phyloP scores from a whole-genome alignment of 164 flowering plant genomes.

The Buxus sempervirens region DNA sequence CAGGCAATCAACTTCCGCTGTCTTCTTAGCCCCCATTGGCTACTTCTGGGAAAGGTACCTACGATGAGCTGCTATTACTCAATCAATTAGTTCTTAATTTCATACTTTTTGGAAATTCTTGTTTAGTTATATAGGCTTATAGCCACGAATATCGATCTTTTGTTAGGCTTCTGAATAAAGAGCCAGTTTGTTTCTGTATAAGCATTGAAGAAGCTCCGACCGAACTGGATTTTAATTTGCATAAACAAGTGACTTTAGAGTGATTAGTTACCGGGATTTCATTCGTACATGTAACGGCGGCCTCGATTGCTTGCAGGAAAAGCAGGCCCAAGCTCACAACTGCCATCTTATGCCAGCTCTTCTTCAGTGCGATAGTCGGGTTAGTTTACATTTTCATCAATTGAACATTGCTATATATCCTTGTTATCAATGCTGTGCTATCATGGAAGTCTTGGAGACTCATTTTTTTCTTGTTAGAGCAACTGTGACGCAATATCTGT shows the following conservation, averaged over 20 bases:
- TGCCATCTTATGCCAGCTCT: slow-evolving; percentile 48
- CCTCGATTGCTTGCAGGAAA: slow-evolving; percentile 48
- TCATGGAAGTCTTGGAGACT: no score
- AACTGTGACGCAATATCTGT: slow-evolving; percentile 59
- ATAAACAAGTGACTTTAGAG: background rate
- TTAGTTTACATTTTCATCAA: slow-evolving; percentile 21
- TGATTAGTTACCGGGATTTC: background rate
- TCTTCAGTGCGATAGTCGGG: slow-evolving; percentile 76
- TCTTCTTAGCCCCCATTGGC: slow-evolving; percentile 65
- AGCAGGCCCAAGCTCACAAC: slow-evolving; percentile 54
- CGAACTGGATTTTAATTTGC: background rate
- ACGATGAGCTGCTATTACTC: no score
- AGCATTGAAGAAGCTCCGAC: no score
- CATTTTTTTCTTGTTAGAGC: slow-evolving; percentile 39
- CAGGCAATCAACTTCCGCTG: slow-evolving; percentile 42
- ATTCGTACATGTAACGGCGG: background rate
- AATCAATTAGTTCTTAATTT: no score
- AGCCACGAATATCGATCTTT: background rate
- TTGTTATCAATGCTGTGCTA: no score
- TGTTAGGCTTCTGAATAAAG: no score
- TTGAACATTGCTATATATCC: background rate
- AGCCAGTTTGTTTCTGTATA: background rate
- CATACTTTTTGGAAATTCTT: no score
- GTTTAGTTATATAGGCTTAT: no score
- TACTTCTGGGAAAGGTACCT: slow-evolving; percentile 65